Evolutionary conservation across 2,329 filamentous ascomycete genomes (phyloP).

Genomic region (Fusarium citri): DNA sequence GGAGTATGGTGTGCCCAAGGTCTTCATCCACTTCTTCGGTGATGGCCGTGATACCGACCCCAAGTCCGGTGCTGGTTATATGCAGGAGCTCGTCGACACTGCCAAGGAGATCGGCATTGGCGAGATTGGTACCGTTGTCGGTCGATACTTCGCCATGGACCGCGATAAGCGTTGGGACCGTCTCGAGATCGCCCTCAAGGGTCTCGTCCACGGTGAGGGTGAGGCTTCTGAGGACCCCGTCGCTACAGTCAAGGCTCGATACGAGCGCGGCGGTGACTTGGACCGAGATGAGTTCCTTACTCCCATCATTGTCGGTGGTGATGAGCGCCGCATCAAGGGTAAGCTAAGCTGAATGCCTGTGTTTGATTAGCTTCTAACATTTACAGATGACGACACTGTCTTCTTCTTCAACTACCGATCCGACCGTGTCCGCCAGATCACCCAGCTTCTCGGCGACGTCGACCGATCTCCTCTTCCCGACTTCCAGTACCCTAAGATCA

Average conservation of each 20-base stretch:
- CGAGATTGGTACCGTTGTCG: constrained; percentile 91
- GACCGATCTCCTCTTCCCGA: constrained; percentile 92
- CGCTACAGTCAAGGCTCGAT: constrained; percentile 86
- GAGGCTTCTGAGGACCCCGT: constrained; percentile 87
- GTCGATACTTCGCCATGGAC: constrained; percentile 99
- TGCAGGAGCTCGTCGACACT: constrained; percentile 85
- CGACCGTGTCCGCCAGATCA: constrained; percentile 95
- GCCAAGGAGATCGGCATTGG: constrained; percentile 87
- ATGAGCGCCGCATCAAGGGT: constrained; percentile 88
- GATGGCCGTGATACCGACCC: constrained; percentile 98
- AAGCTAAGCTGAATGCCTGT: constrained; percentile 43
- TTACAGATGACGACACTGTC: constrained; percentile 86
- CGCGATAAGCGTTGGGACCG: constrained; percentile 99
- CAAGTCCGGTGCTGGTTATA: constrained; percentile 88
- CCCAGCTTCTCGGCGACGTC: constrained; percentile 90
- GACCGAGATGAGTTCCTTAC: constrained; percentile 99
- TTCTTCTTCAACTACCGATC: constrained; percentile 99
- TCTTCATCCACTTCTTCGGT: constrained; percentile 99
- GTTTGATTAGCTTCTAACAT: constrained; percentile 5
- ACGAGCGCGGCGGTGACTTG: constrained; percentile 72
- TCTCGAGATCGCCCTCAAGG: constrained; percentile 89
- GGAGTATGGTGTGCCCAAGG: constrained; percentile 85
- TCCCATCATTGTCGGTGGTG: constrained; percentile 93
- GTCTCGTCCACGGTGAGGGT: constrained; percentile 85
- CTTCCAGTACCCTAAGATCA: constrained; percentile 93